Percentiles rank a stretch among this genome's conserved stretches.
Evolutionary conservation across 257 asterid species (phyloP).

Genomic region (Lavandula angustifolia): DNA sequence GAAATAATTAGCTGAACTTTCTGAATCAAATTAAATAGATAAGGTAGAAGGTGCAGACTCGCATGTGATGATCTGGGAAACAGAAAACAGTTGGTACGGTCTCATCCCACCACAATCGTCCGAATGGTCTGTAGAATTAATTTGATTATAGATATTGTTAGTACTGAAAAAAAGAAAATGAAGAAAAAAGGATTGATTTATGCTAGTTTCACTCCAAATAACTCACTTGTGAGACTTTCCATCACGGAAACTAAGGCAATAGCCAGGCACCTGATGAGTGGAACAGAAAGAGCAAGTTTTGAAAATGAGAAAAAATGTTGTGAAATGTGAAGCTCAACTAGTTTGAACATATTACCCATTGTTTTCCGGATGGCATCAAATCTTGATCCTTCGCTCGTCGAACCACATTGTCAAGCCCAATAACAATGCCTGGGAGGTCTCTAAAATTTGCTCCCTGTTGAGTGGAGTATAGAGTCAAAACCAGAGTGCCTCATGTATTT

Average conservation of each 20-base stretch:
- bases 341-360: conserved; percentile 39
- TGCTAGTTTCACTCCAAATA: conserved; percentile 13
- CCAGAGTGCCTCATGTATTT: conserved; percentile 19
- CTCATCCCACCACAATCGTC: conserved; percentile 59
- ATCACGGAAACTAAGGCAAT: conserved; percentile 39
- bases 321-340: conserved; percentile 3
- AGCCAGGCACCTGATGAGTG: conserved; percentile 47
- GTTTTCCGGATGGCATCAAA: conserved; percentile 53
- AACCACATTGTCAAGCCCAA: conserved; percentile 40
- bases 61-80: conserved; percentile 41
- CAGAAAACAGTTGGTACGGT: conserved; percentile 54
- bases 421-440: conserved; percentile 52
- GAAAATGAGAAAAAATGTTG: too few species aligned
- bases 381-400: conserved; percentile 33
- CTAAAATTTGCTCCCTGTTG: conserved; percentile 53
- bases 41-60: conserved; percentile 37
- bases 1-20: conserved; percentile 9
- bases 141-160: conserved; percentile 21
- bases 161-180: neutral
- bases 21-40: neutral
- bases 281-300: conserved; percentile 18
- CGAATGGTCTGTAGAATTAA: conserved; percentile 46
- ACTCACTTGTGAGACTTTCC: conserved; percentile 49
- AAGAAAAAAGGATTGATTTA: neutral
- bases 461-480: conserved; percentile 33